Evolutionary conservation across 1,139 yeast species (phyloP).

Genomic region (Taiozyma onychis): DNA sequence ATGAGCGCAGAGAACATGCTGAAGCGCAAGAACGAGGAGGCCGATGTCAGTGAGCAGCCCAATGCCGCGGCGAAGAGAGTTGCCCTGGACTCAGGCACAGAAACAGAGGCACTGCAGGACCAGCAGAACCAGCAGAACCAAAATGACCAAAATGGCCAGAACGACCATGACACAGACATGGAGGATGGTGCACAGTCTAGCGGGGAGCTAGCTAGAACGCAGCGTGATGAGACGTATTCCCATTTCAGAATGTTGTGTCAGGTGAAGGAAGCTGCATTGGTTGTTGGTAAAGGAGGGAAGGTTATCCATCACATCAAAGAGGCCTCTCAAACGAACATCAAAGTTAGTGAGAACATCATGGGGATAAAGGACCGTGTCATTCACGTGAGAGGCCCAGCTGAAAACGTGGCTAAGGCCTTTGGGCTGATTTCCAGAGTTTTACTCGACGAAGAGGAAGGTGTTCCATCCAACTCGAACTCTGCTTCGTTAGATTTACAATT

Average conservation of each 20-base stretch:
- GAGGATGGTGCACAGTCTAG: neutral
- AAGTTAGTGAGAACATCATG: slow-evolving; percentile 72
- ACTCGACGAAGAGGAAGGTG: slow-evolving; percentile 62
- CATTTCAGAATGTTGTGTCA: slow-evolving; percentile 70
- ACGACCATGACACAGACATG: neutral
- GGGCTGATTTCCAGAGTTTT: slow-evolving; percentile 68
- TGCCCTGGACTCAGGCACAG: slow-evolving; percentile 43
- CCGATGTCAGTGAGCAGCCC: slow-evolving; percentile 23
- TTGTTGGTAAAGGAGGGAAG: slow-evolving; percentile 79
- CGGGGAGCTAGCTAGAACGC: neutral
- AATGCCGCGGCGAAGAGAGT: slow-evolving; percentile 48
- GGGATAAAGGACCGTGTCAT: slow-evolving; percentile 76
- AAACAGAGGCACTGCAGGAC: neutral
- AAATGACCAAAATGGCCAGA: neutral
- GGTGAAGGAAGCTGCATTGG: slow-evolving; percentile 69
- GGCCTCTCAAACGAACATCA: slow-evolving; percentile 59
- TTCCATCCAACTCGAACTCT: slow-evolving; percentile 52
- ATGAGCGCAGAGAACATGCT: slow-evolving; percentile 30
- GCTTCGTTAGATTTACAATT: slow-evolving; percentile 53
- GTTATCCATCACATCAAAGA: slow-evolving; percentile 62
- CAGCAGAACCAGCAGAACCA: neutral
- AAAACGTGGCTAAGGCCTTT: slow-evolving; percentile 77
- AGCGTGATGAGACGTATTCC: slow-evolving; percentile 50
- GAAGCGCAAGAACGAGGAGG: slow-evolving; percentile 62
- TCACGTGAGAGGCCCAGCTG: slow-evolving; percentile 71